A percentile compares a stretch with the other conserved stretches of the same genome.
phyloP scores from a whole-genome alignment of 2,329 filamentous ascomycete genomes.

The Talaromyces sp. region DNA sequence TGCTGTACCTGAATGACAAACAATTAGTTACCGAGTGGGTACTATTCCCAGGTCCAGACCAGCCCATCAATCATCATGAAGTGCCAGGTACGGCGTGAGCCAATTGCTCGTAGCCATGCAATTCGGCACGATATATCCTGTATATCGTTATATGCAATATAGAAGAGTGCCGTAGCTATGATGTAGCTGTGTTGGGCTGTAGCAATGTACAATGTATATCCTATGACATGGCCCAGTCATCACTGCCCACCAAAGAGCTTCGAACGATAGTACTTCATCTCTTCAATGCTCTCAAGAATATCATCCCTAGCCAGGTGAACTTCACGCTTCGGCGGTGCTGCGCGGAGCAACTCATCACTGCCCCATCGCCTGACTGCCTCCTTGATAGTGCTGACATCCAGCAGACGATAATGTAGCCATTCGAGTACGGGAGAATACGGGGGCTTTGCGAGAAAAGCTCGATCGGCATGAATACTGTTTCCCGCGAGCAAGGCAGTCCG shows the following conservation, averaged over 20 bases:
- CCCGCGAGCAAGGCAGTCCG: slow-evolving; percentile 73
- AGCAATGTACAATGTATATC: too few relatives aligned
- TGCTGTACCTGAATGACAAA: background rate
- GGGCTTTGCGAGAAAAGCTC: slow-evolving; percentile 66
- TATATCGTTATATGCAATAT: background rate
- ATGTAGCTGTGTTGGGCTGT: background rate
- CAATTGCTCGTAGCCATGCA: background rate
- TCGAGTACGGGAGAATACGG: slow-evolving; percentile 70
- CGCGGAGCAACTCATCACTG: slow-evolving; percentile 52
- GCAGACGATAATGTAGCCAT: slow-evolving; percentile 80
- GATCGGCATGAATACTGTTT: slow-evolving; percentile 89
- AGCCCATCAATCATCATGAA: too few relatives aligned
- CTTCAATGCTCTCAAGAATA: slow-evolving; percentile 90
- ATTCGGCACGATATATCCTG: background rate
- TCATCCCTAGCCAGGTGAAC: slow-evolving; percentile 81
- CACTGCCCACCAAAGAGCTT: slow-evolving; percentile 54
- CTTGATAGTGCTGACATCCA: slow-evolving; percentile 90
- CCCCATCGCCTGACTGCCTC: slow-evolving; percentile 84
- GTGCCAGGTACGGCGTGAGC: background rate
- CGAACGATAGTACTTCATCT: slow-evolving; percentile 77
- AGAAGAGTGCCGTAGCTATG: background rate
- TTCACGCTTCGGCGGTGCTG: slow-evolving; percentile 66
- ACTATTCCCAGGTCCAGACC: background rate
- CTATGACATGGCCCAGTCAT: background rate
- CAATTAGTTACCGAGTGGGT: background rate